These are phyloP conservation scores for Syzygium malaccense DNA, from an alignment of 441 rosid genomes.

Conservation along the genomic window DNA sequence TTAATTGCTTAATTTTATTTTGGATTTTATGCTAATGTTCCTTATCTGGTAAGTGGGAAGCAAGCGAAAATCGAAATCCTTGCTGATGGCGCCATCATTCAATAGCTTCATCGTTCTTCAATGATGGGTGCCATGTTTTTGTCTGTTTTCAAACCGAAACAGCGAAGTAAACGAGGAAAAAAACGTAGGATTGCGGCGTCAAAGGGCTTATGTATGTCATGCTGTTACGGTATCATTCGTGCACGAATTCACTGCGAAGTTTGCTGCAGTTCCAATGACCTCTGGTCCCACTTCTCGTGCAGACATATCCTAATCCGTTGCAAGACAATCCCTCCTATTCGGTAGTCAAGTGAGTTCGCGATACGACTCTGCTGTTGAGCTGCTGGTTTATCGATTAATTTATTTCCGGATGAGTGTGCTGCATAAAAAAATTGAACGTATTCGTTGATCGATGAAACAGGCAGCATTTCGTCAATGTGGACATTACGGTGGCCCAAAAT, in stretches of 20 bases:
- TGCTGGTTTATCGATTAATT: neutral
- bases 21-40: neutral
- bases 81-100: neutral
- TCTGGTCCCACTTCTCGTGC: neutral
- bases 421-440: neutral
- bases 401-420: neutral
- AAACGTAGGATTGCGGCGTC: neutral
- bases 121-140: neutral
- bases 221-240: neutral
- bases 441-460: neutral
- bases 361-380: neutral
- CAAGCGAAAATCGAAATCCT: neutral
- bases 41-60: neutral
- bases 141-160: neutral
- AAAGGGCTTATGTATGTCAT: neutral
- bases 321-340: constrained; percentile 13
- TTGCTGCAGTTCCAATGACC: neutral
- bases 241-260: neutral
- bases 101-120: neutral
- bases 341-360: constrained; percentile 1
- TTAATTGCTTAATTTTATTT: neutral
- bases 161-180: neutral
- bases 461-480: constrained; percentile 10
- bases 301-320: constrained; percentile 8
- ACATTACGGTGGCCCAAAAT: constrained; percentile 3